Evolutionary conservation across 257 asterid genomes (phyloP).

Genomic region (Anisodus acutangulus): DNA sequence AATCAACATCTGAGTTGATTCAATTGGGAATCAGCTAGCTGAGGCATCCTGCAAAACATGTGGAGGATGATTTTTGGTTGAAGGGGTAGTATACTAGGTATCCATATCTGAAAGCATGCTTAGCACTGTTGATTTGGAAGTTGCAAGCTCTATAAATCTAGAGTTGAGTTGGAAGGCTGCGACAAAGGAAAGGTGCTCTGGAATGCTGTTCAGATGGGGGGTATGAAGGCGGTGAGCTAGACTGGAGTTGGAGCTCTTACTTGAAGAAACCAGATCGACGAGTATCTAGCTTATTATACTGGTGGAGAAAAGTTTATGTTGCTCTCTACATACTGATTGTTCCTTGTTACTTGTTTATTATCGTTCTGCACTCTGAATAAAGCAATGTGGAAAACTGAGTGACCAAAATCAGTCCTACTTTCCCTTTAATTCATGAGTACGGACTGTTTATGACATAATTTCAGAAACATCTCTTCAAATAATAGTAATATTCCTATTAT

Average conservation of each 20-base stretch:
- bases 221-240: background rate
- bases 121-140: background rate
- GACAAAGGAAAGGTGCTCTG: background rate
- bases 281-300: background rate
- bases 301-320: background rate
- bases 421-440: no score
- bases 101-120: background rate
- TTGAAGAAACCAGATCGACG: background rate
- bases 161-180: background rate
- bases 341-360: background rate
- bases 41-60: background rate
- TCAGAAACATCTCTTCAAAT: no score
- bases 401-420: no score
- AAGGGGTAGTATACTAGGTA: background rate
- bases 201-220: background rate
- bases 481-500: no score
- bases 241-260: background rate
- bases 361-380: background rate
- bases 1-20: constrained; percentile 36
- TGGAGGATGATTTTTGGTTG: background rate
- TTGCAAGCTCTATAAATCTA: background rate
- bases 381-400: no score
- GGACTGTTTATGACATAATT: no score
- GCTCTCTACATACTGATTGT: background rate
- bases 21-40: background rate